These are phyloP conservation scores for Bipolaris oryzae DNA, from an alignment of 2,329 filamentous ascomycete species.

Conservation along the genomic window DNA sequence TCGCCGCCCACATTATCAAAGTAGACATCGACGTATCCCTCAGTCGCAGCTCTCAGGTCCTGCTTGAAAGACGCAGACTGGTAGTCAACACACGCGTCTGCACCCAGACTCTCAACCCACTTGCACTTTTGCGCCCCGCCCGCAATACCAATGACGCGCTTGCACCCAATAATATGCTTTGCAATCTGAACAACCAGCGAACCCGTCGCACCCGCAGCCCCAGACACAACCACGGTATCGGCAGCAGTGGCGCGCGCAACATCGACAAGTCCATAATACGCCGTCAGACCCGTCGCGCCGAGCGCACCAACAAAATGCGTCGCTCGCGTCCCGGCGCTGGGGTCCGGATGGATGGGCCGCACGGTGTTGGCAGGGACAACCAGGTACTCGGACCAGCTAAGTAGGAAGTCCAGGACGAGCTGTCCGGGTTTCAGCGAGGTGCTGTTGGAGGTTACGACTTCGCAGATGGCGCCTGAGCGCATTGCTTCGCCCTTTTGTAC, in stretches of 20 bases:
- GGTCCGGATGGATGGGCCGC: conserved; percentile 37
- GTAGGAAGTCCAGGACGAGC: conserved; percentile 56
- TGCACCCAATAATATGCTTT: conserved; percentile 55
- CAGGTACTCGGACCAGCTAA: conserved; percentile 71
- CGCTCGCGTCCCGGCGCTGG: conserved; percentile 44
- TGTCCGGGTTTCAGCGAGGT: conserved; percentile 61
- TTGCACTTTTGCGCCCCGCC: conserved; percentile 60
- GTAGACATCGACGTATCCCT: conserved; percentile 59
- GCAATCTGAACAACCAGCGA: conserved; percentile 68
- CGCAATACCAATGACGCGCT: conserved; percentile 59
- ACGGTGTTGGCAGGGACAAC: conserved; percentile 52
- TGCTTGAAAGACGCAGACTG: conserved; percentile 55
- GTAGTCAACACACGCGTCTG: conserved; percentile 63
- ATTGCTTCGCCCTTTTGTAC: conserved; percentile 60
- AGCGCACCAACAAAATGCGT: conserved; percentile 58
- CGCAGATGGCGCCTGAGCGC: conserved; percentile 66
- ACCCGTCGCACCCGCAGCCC: conserved; percentile 78
- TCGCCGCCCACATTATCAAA: conserved; percentile 60
- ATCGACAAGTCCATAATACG: conserved; percentile 74
- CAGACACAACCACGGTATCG: conserved; percentile 76
- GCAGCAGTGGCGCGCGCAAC: conserved; percentile 69
- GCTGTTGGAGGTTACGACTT: conserved; percentile 65
- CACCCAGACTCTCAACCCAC: conserved; percentile 59
- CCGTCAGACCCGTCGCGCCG: conserved; percentile 65
- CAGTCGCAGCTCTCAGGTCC: conserved; percentile 55